A percentile compares a stretch with the other conserved stretches of the same genome.
Conservation (phyloP, 2,329 filamentous ascomycete species). For the Aspergillus glaucus region DNA sequence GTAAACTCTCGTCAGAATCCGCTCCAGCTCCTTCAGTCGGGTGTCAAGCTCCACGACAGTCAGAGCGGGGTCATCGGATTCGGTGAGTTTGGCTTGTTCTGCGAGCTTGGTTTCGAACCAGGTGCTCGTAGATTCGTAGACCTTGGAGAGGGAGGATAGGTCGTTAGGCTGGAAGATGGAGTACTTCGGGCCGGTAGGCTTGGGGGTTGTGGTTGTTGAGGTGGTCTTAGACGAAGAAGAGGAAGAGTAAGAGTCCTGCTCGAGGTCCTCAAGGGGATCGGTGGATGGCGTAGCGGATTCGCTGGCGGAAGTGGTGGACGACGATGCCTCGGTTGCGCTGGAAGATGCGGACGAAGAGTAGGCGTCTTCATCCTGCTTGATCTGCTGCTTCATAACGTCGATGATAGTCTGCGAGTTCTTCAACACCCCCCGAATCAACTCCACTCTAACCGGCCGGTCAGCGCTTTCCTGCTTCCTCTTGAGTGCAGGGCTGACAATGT, state of each 20-base stretch:
- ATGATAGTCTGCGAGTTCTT: constrained; percentile 66
- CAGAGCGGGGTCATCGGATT: constrained; percentile 68
- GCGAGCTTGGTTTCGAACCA: constrained; percentile 72
- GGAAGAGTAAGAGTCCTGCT: constrained; percentile 56
- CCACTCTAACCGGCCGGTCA: constrained; percentile 64
- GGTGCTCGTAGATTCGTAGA: constrained; percentile 55
- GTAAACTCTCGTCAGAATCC: constrained; percentile 30
- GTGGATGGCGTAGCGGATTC: constrained; percentile 15
- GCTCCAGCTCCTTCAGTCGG: constrained; percentile 65
- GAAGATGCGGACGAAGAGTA: constrained; percentile 44
- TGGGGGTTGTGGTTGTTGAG: constrained; percentile 28
- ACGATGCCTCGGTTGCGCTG: constrained; percentile 30
- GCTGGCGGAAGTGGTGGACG: constrained; percentile 34
- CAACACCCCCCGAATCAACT: constrained; percentile 63
- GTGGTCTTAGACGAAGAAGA: constrained; percentile 31
- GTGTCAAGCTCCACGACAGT: constrained; percentile 64
- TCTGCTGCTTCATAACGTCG: constrained; percentile 61
- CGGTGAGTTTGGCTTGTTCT: constrained; percentile 63
- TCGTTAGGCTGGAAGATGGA: constrained; percentile 69
- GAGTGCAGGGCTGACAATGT: constrained; percentile 70
- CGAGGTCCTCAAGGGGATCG: constrained; percentile 65
- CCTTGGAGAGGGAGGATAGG: constrained; percentile 57
- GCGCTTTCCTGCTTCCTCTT: constrained; percentile 66
- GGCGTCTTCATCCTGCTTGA: constrained; percentile 63
- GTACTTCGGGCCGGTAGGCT: constrained; percentile 47